Evolutionary conservation across 2,329 filamentous ascomycete genomes (phyloP).

Genomic region (Penicillium rolfsii): DNA sequence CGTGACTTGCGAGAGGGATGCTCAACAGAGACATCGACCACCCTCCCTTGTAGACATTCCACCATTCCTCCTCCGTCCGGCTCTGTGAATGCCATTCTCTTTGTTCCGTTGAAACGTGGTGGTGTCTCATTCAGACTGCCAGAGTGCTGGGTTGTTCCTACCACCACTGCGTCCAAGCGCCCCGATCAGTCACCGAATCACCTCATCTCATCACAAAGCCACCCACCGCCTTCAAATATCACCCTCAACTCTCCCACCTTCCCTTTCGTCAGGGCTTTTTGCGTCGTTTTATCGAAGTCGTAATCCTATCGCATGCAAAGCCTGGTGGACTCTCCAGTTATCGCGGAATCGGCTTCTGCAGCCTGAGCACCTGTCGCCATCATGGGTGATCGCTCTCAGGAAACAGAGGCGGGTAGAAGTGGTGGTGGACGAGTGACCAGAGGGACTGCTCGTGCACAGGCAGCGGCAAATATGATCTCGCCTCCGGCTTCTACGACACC

Average conservation of each 20-base stretch:
- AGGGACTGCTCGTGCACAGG: slow-evolving; percentile 30
- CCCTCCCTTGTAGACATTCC: slow-evolving; percentile 26
- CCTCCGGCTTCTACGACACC: slow-evolving; percentile 65
- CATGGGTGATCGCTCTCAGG: slow-evolving; percentile 29
- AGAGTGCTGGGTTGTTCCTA: slow-evolving; percentile 5
- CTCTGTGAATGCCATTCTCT: slow-evolving; percentile 19
- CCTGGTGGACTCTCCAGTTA: slow-evolving; percentile 3
- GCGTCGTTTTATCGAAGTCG: not conserved
- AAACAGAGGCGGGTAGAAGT: slow-evolving; percentile 23
- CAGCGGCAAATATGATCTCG: slow-evolving; percentile 44
- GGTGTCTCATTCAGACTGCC: slow-evolving; percentile 1
- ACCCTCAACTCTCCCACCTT: slow-evolving; percentile 1
- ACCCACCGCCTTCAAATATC: slow-evolving; percentile 10
- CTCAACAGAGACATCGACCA: slow-evolving; percentile 23
- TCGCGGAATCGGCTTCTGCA: slow-evolving; percentile 19
- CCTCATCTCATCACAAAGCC: slow-evolving; percentile 13
- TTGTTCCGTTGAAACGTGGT: slow-evolving; percentile 13
- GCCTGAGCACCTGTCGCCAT: slow-evolving; percentile 20
- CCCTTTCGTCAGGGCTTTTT: not conserved
- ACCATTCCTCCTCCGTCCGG: slow-evolving; percentile 6
- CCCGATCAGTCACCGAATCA: slow-evolving; percentile 5
- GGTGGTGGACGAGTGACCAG: slow-evolving; percentile 24
- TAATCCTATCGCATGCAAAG: slow-evolving; percentile 20
- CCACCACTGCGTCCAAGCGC: slow-evolving; percentile 17
- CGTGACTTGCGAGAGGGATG: slow-evolving; percentile 40